Evolutionary conservation across 371 early-diverging fungal genomes (phyloP), one percentile per base, ranked within the genome.

Genomic region (Mucor indicus): DNA sequence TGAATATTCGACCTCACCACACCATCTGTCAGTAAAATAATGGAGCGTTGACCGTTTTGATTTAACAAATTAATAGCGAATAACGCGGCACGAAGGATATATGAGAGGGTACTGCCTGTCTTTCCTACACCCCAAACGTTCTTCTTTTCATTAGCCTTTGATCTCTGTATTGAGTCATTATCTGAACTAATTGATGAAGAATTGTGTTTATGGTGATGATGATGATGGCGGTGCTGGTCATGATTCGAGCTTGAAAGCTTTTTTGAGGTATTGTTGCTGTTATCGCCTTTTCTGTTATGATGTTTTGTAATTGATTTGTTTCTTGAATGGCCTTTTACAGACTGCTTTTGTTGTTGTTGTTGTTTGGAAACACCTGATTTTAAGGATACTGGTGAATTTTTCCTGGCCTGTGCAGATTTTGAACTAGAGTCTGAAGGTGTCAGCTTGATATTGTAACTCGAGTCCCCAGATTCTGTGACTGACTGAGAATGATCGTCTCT

Each of bases 11-110:
- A 80, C 53, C 81, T 82, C 9, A 85, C 75, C 5, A 93, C 92
- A 23, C 95, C 95, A 60, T 96, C 97, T 0, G 92, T 92, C 27
- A 95, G 62, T 9, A 87, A 55, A 0, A 92, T 76, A 13, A 95
- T 52, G 2, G 81, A 83, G 0, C 89, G 85, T 16, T 81, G 67
- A 29, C 83, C 85, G 13, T 83, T 67, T 9, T 69, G 57, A 1
- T 91, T 86, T 44, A 92, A 63, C 17, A 94, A 67, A 16, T 75
- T 66, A 21, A 92, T 51, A 3, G 88, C 83, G 39, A 85, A 77
- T 36, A 85, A 53, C 3, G 83, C 89, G 36, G 83, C 78, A 37
- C 87, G 78, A 10, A 92, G 62, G 15, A 85, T 75, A 39, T 84
- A 80, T 10, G 84, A 79, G 1, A 81, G 56, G 45, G 71, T 80